Base-by-base conservation (phyloP, 352 stramenopile species). In the Plasmopara viticola region DNA sequence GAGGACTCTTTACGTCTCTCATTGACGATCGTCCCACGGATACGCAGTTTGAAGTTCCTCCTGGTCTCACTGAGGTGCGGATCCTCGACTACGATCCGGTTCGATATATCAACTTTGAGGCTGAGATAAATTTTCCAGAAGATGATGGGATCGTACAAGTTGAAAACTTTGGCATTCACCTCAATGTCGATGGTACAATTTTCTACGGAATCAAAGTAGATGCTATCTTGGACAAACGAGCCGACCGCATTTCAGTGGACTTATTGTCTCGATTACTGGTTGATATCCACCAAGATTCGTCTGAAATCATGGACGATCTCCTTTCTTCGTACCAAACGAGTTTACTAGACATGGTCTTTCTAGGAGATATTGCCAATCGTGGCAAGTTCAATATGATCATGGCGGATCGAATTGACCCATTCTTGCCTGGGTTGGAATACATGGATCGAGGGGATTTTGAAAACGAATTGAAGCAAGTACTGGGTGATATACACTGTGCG, bases 381-480 rank as follows among this genome's bases (percentile, higher is more conserved):
- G 95, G 96, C 70, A 98, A 98, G 53, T 93, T 98, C 57, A 98
- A 98, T 62, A 78, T 98, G 48, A 97, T 98, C 53, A 96, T 98
- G 65, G 94, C 95, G 37, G 96, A 98, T 62, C 91, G 98, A 60
- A 98, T 98, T 53, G 95, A 94, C 9, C 95, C 95, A 17, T 95
- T 98, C 64, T 82, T 98, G 55, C 95, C 93, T 33, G 93, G 90
- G 0, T 77, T 97, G 51, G 94, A 98, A 72, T 98, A 98, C 74
- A 98, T 98, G 91, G 91, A 98, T 64, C 94, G 94, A 49, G 92
- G 88, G 35, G 90, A 98, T 60, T 97, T 97, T 62, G 93, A 98
- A 58, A 98, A 98, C 66, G 94, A 98, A 60, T 79, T 98, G 35
- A 97, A 97, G 67, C 86, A 96, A 61, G 81, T 95, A 10, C 76